Evolutionary conservation across 768 basidiomycete genomes (phyloP), one percentile per base, ranked within the genome.

Genomic region (Lentinula raphanica): DNA sequence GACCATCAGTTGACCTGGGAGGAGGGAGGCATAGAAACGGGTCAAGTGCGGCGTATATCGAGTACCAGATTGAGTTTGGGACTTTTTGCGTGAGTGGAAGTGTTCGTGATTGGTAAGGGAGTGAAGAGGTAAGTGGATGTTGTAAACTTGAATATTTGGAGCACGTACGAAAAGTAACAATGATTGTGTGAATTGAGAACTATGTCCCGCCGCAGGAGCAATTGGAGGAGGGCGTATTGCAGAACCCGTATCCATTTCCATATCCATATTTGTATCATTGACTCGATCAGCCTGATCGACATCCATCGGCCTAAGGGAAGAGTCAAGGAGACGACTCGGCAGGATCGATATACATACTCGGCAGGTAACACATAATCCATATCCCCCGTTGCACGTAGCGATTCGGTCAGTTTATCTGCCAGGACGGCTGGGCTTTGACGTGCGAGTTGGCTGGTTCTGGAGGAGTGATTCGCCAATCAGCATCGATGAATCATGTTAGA

Each of bases 121-220:
- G 31, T 42, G 19, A 11, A 51, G 5, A 17, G 17, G 35, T 6
- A 46, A 19, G 6, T 27, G 21, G 49, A 23, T 28, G 44, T 38
- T 6, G 53, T 7, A 59, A 19, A 45, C 28, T 31, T 7, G 49
- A 21, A 44, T 36, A 28, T 39, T 17, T 15, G 38, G 23, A 42
- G 23, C 11, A 78, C 88, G 58, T 63, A 93, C 92, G 75, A 93
- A 94, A 53, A 94, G 79, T 75, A 90, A 80, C 17, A 94, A 77
- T 0, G 84, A 76, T 64, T 90, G 88, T 0, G 90, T 90, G 69
- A 94, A 94, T 63, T 91, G 89, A 0, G 88, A 84, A 40, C 75
- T 74, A 50, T 77, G 76, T 8, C 77, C 25, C 11, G 42, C 74
- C 3, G 77, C 79, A 3, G 85, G 77, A 25, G n/a, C n/a, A n/a